phyloP scores from a whole-genome alignment of 2,329 filamentous ascomycete species.

The Scolecobasidium constrictum region DNA sequence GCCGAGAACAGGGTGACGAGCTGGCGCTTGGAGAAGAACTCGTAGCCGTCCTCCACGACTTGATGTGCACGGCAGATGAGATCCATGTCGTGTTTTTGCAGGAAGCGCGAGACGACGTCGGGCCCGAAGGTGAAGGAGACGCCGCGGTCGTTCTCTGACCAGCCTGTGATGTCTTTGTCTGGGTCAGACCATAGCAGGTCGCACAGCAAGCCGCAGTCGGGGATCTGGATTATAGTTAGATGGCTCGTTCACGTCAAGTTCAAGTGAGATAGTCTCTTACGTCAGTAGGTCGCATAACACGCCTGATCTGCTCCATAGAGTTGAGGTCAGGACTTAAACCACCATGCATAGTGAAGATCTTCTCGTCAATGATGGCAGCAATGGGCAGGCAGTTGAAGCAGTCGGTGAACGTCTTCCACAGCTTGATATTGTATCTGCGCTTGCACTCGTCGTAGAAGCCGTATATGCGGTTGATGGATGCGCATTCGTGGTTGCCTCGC shows the following conservation, averaged over 20 bases:
- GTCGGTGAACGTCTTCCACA: constrained; percentile 99
- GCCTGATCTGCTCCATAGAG: constrained; percentile 99
- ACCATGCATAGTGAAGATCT: constrained; percentile 99
- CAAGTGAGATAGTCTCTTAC: constrained; percentile 53
- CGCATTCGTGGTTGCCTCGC: constrained; percentile 97
- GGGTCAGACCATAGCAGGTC: constrained; percentile 98
- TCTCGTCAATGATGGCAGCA: constrained; percentile 97
- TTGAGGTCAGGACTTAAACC: constrained; percentile 94
- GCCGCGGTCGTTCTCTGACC: constrained; percentile 98
- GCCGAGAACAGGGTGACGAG: constrained; percentile 96
- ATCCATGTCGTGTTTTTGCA: constrained; percentile 99
- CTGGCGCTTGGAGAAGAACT: constrained; percentile 98
- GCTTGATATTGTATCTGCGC: constrained; percentile 96
- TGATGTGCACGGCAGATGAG: constrained; percentile 97
- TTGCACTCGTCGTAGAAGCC: constrained; percentile 99
- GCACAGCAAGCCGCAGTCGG: constrained; percentile 93
- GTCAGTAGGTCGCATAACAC: constrained; percentile 97
- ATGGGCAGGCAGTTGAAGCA: constrained; percentile 99
- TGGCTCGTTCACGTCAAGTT: too few species aligned
- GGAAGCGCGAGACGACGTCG: constrained; percentile 91
- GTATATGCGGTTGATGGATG: constrained; percentile 97
- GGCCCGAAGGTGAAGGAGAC: constrained; percentile 98
- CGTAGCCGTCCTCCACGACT: constrained; percentile 97
- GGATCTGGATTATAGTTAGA: constrained; percentile 57
- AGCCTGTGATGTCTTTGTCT: constrained; percentile 97